Base-by-base conservation (phyloP, 331 rosid genomes). In the Malus hybrid region DNA sequence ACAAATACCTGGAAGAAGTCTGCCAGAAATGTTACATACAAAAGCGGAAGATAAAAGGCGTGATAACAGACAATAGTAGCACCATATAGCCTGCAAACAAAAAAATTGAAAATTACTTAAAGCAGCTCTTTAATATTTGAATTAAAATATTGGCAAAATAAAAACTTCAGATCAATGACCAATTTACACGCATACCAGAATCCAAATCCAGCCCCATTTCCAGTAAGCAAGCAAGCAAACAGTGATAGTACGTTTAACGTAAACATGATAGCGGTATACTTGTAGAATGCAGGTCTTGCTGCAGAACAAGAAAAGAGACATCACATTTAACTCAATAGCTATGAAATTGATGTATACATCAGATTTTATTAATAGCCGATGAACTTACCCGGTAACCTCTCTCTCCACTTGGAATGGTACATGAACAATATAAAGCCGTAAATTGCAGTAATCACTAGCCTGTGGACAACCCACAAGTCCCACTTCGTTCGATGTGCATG, bases 231-330 rank as follows among this genome's bases (percentile, higher is more conserved):
- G 67, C 93, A 91, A 67, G 97, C 88, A 81, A 94, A 84, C 74
- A 90, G 65, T 20, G 89, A 74, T 22, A 84, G 82, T 48, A 83
- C 86, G 73, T 94, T 94, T 76, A 83, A 68, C 69, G 76, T 27
- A 81, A 89, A 88, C 97, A 94, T 94, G 66, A 94, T 56, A 48
- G 52, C 87, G 4, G 93, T 91, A 71, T 94, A 94, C 73, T 87
- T 88, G 88, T 90, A 94, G 86, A 85, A 94, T 18, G 97, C 92
- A 77, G 99, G 99, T 83, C 97, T 90, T 74, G 98, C 99, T 94
- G 90, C 83, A 84, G 70, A 78, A 74, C 65, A 78, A 55, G 52
- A 71, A 77, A 59, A 36, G 62, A 73, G 67, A 74, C 44, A 56
- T 59, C 33, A 61, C 28, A 3, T 36, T 67, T 44, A 18, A 5